Evolutionary conservation across 495 filamentous ascomycete genomes (phyloP).

Genomic region (Aspergillus sclerotioniger): DNA sequence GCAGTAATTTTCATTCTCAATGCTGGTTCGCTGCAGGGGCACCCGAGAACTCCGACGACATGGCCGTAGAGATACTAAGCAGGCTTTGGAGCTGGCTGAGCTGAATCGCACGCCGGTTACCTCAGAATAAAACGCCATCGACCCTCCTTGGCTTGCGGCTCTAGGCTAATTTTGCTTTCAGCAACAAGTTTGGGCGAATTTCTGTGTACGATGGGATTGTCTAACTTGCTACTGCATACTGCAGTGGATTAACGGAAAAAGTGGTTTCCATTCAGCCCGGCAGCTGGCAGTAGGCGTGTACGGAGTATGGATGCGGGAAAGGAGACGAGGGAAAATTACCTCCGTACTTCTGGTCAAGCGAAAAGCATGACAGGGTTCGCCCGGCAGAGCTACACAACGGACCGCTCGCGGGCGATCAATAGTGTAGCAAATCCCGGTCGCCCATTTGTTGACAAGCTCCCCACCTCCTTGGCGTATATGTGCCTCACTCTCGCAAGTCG

Average conservation of each 20-base stretch:
- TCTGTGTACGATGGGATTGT: too few species aligned
- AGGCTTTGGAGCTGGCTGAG: conserved; percentile 1
- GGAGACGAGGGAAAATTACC: too few species aligned
- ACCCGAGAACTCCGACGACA: conserved; percentile 15
- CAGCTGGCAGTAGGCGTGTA: too few species aligned
- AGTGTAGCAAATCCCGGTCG: conserved; percentile 6
- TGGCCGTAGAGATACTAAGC: too few species aligned
- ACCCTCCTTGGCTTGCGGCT: too few species aligned
- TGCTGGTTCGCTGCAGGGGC: conserved; percentile 16
- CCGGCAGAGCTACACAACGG: conserved; percentile 20
- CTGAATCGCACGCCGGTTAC: background rate
- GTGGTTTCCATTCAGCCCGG: too few species aligned
- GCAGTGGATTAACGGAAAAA: too few species aligned
- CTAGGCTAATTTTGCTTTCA: too few species aligned
- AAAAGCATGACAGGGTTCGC: conserved; percentile 7
- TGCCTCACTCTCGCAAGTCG: conserved; percentile 8
- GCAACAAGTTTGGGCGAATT: too few species aligned
- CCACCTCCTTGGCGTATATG: conserved; percentile 1
- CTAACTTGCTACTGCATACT: too few species aligned
- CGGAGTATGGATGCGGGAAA: too few species aligned
- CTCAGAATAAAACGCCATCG: background rate
- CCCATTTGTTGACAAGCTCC: conserved; percentile 8
- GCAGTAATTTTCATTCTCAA: conserved; percentile 17
- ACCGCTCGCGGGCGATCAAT: conserved; percentile 21
- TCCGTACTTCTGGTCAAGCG: background rate